phyloP scores from a whole-genome alignment of 257 asterid species.

The Capsicum pubescens region DNA sequence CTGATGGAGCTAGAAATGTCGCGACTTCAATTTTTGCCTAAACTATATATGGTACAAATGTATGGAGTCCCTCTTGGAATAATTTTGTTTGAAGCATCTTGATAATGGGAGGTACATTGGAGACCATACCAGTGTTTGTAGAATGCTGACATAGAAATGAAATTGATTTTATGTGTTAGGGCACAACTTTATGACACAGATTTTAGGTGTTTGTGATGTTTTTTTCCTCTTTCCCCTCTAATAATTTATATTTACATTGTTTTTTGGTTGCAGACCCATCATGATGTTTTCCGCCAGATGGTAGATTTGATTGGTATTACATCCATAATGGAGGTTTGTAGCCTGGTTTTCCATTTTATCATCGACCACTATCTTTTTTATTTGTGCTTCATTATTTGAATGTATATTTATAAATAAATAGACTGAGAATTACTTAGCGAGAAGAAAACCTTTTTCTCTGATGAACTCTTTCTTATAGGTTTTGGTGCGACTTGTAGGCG shows the following conservation, averaged over 20 bases:
- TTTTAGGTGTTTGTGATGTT: not conserved
- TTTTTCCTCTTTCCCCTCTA: not conserved
- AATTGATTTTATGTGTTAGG: not conserved
- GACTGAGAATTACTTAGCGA: not conserved
- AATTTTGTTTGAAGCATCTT: not conserved
- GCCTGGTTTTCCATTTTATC: slow-evolving; percentile 26
- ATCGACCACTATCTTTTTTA: not conserved
- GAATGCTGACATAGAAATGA: slow-evolving; percentile 10
- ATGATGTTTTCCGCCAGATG: slow-evolving; percentile 83
- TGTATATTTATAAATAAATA: not conserved
- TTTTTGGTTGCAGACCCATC: slow-evolving; percentile 66
- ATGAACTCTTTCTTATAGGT: slow-evolving; percentile 59
- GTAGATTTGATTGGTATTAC: slow-evolving; percentile 98
- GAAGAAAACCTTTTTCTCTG: slow-evolving; percentile 33
- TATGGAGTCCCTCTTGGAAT: not conserved
- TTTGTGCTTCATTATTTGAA: slow-evolving; percentile 20
- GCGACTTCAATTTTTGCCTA: not conserved
- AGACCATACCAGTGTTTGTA: not conserved
- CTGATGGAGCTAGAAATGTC: not conserved
- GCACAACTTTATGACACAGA: not conserved
- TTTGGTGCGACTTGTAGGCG: slow-evolving; percentile 92
- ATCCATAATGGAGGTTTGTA: slow-evolving; percentile 95
- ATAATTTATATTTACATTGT: not conserved
- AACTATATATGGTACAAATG: not conserved
- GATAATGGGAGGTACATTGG: not conserved